A percentile compares a stretch with the other conserved stretches of the same genome.
Evolutionary conservation across 192 early-diverging fungal genomes (phyloP).

Genomic region (Backusella psychrophila): DNA sequence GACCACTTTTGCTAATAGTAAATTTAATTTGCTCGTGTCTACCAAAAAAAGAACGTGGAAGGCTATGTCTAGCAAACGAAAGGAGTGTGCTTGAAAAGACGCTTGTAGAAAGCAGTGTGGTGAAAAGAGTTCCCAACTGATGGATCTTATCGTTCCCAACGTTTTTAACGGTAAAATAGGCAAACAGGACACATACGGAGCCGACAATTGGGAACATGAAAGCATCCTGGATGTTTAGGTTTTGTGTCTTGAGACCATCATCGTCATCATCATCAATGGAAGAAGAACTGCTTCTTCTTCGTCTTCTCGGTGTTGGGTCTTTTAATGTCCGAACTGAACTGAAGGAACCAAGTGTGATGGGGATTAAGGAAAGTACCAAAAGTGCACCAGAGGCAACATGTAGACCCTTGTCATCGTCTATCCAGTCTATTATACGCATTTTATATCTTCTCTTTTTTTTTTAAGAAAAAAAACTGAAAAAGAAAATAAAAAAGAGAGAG

Average conservation of each 20-base stretch:
- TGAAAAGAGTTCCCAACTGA: constrained; percentile 60
- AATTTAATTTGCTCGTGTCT: constrained; percentile 72
- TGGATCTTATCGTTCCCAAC: background rate
- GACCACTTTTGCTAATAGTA: constrained; percentile 58
- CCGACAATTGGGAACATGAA: constrained; percentile 92
- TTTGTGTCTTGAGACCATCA: constrained; percentile 70
- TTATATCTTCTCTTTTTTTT: background rate
- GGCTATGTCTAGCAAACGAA: constrained; percentile 45
- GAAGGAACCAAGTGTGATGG: constrained; percentile 85
- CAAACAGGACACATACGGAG: constrained; percentile 82
- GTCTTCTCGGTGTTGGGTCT: constrained; percentile 32
- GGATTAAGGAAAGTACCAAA: constrained; percentile 77
- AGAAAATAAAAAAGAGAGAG: constrained; percentile 5
- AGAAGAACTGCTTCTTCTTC: constrained; percentile 34
- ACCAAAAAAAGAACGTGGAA: constrained; percentile 36
- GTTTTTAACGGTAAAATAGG: constrained; percentile 66
- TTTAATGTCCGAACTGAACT: constrained; percentile 47
- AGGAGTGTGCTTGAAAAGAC: constrained; percentile 64
- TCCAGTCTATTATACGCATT: background rate
- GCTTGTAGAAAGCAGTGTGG: background rate
- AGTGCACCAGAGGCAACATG: constrained; percentile 81
- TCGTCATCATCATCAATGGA: constrained; percentile 51
- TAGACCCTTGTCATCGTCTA: constrained; percentile 37
- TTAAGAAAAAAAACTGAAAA: background rate
- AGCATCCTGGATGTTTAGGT: constrained; percentile 81